A percentile compares a stretch with the other conserved stretches of the same genome.
Evolutionary conservation across 768 basidiomycete genomes (phyloP).

Genomic region (Tephrocybe sp.): DNA sequence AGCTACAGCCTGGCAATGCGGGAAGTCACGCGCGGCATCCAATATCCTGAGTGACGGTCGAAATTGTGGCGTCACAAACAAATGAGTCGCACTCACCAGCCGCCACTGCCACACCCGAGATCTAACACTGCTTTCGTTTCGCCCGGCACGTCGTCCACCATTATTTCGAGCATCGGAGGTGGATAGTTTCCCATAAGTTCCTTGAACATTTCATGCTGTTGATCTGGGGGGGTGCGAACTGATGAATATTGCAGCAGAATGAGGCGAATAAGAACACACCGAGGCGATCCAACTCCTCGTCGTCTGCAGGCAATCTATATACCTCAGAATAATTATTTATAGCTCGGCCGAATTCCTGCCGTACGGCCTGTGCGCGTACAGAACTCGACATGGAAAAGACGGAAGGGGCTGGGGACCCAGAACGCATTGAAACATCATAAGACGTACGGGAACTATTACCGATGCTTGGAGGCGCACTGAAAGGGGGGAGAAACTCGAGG

Average conservation of each 20-base stretch:
- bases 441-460: conserved; percentile 54
- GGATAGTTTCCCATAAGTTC: conserved; percentile 69
- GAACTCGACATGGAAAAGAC: conserved; percentile 69
- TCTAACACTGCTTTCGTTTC: conserved; percentile 66
- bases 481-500: conserved; percentile 36
- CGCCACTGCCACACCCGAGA: conserved; percentile 78
- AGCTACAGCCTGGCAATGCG: conserved; percentile 63
- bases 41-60: conserved; percentile 54
- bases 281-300: conserved; percentile 69
- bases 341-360: conserved; percentile 64
- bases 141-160: conserved; percentile 56
- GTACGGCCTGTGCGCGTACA: conserved; percentile 54
- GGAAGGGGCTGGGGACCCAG: conserved; percentile 64
- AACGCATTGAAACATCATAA: conserved; percentile 57
- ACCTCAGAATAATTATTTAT: conserved; percentile 79
- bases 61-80: conserved; percentile 3
- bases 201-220: conserved; percentile 65
- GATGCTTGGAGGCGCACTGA: conserved; percentile 35
- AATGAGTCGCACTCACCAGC: conserved; percentile 47
- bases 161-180: conserved; percentile 50
- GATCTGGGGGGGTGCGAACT: conserved; percentile 41
- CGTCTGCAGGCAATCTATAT: conserved; percentile 76
- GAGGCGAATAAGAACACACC: conserved; percentile 37
- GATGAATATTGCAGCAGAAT: neutral
- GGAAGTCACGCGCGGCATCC: conserved; percentile 71